Base-by-base conservation (phyloP, 2,329 filamentous ascomycete species). In the Diaporthe destruens region DNA sequence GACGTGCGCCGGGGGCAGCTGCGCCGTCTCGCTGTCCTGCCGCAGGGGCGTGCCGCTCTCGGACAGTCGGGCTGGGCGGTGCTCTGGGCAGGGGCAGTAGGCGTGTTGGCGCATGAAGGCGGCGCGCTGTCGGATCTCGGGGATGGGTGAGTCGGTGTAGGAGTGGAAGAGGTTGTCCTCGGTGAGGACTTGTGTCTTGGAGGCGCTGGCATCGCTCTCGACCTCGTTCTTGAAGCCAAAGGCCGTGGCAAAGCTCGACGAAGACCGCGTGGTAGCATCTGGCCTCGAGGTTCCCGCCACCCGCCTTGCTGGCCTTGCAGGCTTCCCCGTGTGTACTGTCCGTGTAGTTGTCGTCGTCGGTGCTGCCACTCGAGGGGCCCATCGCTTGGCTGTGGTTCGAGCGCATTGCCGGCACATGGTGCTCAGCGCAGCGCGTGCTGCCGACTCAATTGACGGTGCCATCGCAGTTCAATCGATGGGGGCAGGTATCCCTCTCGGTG, bases 31-130 rank as follows among this genome's bases (percentile, higher is more conserved):
- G 9, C 72, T 23, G 1, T 80, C 23, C 84, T 82, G 79, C 92
- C 90, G 74, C 86, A 85, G 44, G 87, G 87, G 80, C 93, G 91
- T 14, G 89, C 85, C 76, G 90, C 87, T 44, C 91, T 91, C 69
- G 87, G 93, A 88, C 6, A 91, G 81, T 75, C 93, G 90, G 2
- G 93, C 95, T 71, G 92, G 89, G 77, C 92, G 91, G 81, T 99
- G 96, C 71, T 93, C 91, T 7, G 94, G 94, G 79, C 99, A 96
- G 34, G 96, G 94, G 80, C 96, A 99, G 82, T 94, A 93, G 18
- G 96, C 96, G 85, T 98, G 94, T 79, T 97, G 93, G 80, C 92
- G 94, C 84, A 98, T 98, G 79, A 94, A 97, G 12, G 93, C 93
- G 36, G 96, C 96, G 77, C 96, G 92, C 78, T 91, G 90, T 77